Percentiles rank a stretch among this genome's conserved stretches.
Conservation (phyloP, 1,284 basidiomycete genomes). For the Cutaneotrichosporon sp. region DNA sequence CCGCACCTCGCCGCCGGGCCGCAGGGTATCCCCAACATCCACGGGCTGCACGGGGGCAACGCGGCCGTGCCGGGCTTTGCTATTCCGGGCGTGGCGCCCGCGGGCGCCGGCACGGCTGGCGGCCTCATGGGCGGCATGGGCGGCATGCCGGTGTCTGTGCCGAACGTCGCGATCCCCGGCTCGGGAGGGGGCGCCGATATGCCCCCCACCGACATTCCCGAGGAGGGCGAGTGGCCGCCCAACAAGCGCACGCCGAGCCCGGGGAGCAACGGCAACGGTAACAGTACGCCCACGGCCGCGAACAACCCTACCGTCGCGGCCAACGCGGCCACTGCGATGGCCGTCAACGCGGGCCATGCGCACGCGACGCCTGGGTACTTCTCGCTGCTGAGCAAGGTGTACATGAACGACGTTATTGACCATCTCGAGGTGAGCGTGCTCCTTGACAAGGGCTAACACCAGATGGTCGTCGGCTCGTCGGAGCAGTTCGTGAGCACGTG, state of each 20-base stretch:
- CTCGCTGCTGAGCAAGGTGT: constrained; percentile 45
- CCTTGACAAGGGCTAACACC: constrained; percentile 6
- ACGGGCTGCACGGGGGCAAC: constrained; percentile 6
- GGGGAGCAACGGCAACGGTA: neutral
- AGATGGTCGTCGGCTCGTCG: constrained; percentile 44
- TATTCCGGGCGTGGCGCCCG: neutral
- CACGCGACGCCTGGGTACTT: constrained; percentile 24
- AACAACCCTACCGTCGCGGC: constrained; percentile 1
- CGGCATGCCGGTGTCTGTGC: neutral
- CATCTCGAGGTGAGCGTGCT: constrained; percentile 43
- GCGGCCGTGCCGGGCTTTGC: constrained; percentile 1
- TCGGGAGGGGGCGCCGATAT: neutral
- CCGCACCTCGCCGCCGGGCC: constrained; percentile 6
- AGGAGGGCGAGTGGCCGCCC: neutral
- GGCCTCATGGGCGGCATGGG: constrained; percentile 2
- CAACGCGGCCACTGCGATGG: constrained; percentile 5
- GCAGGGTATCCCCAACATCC: constrained; percentile 5
- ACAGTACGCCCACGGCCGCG: neutral
- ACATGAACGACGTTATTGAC: constrained; percentile 51
- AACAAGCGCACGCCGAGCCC: neutral
- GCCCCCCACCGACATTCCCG: neutral
- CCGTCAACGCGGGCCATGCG: neutral
- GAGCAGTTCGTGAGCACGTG: constrained; percentile 52
- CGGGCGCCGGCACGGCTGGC: neutral
- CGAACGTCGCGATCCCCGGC: neutral